These are phyloP conservation scores for Osmanthus fragrans DNA, from an alignment of 257 asterid genomes.

Conservation along the genomic window DNA sequence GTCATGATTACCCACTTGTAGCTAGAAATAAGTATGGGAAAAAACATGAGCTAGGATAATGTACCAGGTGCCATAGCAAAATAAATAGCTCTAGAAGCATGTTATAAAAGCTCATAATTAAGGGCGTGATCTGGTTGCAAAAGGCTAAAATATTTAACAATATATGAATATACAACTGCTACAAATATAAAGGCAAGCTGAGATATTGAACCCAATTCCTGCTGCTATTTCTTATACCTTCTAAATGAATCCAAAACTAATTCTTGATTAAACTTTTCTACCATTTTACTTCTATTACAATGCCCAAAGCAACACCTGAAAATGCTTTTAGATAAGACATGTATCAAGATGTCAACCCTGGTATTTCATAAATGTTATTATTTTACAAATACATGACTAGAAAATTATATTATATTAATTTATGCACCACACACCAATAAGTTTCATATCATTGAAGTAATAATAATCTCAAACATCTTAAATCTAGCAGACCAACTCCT, in stretches of 20 bases:
- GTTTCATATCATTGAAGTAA: slow-evolving; percentile 1
- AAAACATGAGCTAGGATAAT: slow-evolving; percentile 3
- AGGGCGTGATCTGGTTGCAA: background rate
- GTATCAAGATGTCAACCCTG: background rate
- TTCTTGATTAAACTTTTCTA: slow-evolving; percentile 1
- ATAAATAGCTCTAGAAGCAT: too few species aligned
- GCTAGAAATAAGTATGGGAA: background rate
- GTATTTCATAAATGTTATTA: background rate
- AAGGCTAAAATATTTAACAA: background rate
- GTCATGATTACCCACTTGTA: background rate
- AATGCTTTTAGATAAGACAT: background rate
- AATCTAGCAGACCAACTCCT: background rate
- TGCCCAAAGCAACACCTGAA: slow-evolving; percentile 11
- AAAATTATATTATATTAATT: background rate
- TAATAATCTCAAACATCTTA: background rate
- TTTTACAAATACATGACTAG: background rate
- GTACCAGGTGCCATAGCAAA: background rate
- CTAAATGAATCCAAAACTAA: slow-evolving; percentile 13
- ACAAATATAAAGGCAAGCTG: too few species aligned
- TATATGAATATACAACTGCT: too few species aligned
- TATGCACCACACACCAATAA: background rate
- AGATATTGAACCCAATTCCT: too few species aligned
- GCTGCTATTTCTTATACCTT: background rate
- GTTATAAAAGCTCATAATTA: too few species aligned
- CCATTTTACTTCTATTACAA: background rate